These are phyloP conservation scores for Astragalus glycyphyllos DNA, from an alignment of 306 rosid species.

Conservation along the genomic window DNA sequence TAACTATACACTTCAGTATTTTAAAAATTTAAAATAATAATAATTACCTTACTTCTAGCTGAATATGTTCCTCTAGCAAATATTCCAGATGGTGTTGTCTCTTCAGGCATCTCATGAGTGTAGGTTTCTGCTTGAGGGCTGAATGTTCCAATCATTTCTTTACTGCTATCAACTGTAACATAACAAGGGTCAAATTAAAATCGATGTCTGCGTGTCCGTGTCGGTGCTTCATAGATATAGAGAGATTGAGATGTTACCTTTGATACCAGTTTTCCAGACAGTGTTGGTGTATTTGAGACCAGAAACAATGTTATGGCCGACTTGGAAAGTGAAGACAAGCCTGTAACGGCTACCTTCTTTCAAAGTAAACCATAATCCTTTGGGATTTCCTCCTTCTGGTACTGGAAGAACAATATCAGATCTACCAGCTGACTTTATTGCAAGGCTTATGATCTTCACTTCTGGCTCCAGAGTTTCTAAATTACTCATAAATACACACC, in stretches of 20 bases:
- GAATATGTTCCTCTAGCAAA: slow-evolving; percentile 91
- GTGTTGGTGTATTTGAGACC: slow-evolving; percentile 94
- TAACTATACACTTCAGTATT: neutral
- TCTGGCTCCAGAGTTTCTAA: slow-evolving; percentile 87
- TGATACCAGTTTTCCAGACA: slow-evolving; percentile 91
- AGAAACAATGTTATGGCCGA: slow-evolving; percentile 83
- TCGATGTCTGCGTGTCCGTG: too few relatives aligned
- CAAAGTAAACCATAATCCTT: slow-evolving; percentile 91
- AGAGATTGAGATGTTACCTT: slow-evolving; percentile 52
- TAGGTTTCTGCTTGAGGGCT: slow-evolving; percentile 86
- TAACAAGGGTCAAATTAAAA: neutral
- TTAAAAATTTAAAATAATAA: neutral
- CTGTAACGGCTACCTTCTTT: slow-evolving; percentile 97
- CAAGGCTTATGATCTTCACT: slow-evolving; percentile 86
- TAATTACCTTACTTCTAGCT: slow-evolving; percentile 80
- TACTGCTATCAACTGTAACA: slow-evolving; percentile 75
- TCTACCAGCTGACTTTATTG: slow-evolving; percentile 74
- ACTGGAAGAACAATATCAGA: slow-evolving; percentile 75
- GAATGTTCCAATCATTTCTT: slow-evolving; percentile 94
- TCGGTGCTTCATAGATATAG: neutral
- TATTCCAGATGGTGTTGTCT: slow-evolving; percentile 91
- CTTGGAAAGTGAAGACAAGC: slow-evolving; percentile 77
- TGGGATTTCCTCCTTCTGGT: slow-evolving; percentile 80
- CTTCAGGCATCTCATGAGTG: slow-evolving; percentile 86
- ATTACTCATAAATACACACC: slow-evolving; percentile 6